Conservation (phyloP, 2,329 filamentous ascomycete genomes). For the Alternaria ventricosa region DNA sequence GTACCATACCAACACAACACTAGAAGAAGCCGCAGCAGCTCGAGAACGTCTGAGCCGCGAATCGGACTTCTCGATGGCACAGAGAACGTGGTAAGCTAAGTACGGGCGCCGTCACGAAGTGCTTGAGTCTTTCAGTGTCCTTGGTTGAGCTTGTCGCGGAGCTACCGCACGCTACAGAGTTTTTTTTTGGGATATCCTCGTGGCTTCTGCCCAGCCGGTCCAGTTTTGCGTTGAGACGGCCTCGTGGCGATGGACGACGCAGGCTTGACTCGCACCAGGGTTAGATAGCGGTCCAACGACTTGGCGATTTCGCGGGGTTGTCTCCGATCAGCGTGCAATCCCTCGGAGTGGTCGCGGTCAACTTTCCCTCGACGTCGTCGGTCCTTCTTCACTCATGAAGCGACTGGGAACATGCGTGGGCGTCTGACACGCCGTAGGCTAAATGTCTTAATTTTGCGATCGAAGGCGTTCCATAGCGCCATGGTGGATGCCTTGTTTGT, state of each 20-base stretch:
- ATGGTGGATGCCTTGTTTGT: not conserved
- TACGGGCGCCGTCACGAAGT: not conserved
- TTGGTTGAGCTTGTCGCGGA: not conserved
- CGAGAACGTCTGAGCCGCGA: not conserved
- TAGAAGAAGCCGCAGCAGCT: not conserved
- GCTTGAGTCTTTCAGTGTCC: not conserved
- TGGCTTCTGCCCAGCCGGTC: not conserved
- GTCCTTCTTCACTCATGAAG: not conserved
- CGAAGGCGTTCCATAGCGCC: not conserved
- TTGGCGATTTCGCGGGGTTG: slow-evolving; percentile 2
- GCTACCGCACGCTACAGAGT: not conserved
- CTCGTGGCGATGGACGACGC: not conserved
- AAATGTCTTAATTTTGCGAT: not conserved
- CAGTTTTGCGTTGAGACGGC: not conserved
- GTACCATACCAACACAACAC: not conserved
- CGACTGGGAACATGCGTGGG: not conserved
- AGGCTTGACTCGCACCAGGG: not conserved
- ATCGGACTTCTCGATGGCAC: not conserved
- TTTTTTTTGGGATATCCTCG: not conserved
- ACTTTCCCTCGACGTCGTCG: not conserved
- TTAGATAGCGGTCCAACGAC: not conserved
- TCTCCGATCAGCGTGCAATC: not conserved
- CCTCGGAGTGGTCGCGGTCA: not conserved
- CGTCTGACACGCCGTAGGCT: not conserved
- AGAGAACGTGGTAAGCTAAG: not conserved